phyloP scores from a whole-genome alignment of 345 rosid genomes.

The Pelargonium nanum region DNA sequence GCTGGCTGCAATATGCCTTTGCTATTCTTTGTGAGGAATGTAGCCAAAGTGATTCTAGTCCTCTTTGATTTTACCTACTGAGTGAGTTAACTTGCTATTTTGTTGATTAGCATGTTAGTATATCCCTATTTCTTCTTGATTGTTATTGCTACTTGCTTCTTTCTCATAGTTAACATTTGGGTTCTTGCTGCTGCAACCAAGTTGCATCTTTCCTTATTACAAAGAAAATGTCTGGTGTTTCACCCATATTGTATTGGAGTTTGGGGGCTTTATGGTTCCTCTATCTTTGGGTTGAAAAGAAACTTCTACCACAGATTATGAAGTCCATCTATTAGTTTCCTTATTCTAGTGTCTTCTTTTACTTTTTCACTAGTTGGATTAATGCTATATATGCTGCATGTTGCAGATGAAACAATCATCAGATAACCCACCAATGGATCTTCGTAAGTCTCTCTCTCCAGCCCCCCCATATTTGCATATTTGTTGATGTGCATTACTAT shows the following conservation, averaged over 20 bases:
- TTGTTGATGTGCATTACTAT: not conserved
- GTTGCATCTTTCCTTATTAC: not conserved
- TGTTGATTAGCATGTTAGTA: not conserved
- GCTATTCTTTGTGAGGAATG: not conserved
- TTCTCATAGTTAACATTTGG: not conserved
- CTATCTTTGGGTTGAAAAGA: not conserved
- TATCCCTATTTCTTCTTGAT: not conserved
- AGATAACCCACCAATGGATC: not conserved
- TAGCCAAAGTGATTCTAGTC: not conserved
- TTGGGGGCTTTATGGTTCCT: not conserved
- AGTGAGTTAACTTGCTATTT: not conserved
- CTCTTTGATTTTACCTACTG: not conserved
- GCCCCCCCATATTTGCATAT: not conserved
- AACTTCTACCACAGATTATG: not conserved
- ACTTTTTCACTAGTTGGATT: not conserved
- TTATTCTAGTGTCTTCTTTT: not conserved
- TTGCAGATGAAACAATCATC: constrained; percentile 1
- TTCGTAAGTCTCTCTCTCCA: not conserved
- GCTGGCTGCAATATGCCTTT: not conserved
- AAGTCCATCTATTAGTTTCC: not conserved
- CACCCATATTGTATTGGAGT: too few relatives aligned
- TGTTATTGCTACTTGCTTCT: too few relatives aligned
- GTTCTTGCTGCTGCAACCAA: not conserved
- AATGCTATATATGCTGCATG: not conserved
- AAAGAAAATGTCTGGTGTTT: too few relatives aligned